Evolutionary conservation across 345 rosid species (phyloP).

Genomic region (Turritis glabra): DNA sequence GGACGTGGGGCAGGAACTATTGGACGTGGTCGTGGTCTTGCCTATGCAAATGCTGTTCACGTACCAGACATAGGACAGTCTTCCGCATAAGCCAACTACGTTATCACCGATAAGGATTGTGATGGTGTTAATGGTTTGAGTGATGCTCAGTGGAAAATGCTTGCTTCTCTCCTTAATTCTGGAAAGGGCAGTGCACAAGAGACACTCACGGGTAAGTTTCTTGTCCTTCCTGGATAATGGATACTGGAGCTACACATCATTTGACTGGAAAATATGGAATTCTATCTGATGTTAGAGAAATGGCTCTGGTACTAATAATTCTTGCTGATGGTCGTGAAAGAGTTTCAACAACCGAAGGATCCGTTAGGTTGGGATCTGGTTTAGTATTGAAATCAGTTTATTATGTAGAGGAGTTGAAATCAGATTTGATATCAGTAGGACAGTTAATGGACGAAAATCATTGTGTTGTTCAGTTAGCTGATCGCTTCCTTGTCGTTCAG

Average conservation of each 20-base stretch:
- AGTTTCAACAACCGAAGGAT: neutral
- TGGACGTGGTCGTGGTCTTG: neutral
- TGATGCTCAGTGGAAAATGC: neutral
- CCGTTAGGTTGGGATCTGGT: neutral
- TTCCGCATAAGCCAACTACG: too few species aligned
- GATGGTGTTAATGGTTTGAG: neutral
- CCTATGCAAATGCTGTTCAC: neutral
- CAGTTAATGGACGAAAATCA: neutral
- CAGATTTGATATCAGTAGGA: neutral
- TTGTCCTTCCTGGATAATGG: neutral
- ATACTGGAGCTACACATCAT: neutral
- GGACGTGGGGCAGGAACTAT: neutral
- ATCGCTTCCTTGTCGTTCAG: neutral
- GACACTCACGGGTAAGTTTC: neutral
- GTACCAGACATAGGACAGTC: too few species aligned
- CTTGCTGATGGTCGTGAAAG: neutral
- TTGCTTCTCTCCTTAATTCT: too few species aligned
- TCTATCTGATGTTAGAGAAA: neutral
- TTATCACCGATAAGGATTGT: too few species aligned
- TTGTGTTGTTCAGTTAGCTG: neutral
- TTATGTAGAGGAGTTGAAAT: neutral
- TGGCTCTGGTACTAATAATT: neutral
- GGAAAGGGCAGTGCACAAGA: too few species aligned
- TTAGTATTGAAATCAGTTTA: neutral
- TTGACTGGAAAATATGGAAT: neutral